A percentile compares a stretch with the other conserved stretches of the same genome.
Conservation (phyloP, 768 basidiomycete genomes). For the Amanita pallidorosea region DNA sequence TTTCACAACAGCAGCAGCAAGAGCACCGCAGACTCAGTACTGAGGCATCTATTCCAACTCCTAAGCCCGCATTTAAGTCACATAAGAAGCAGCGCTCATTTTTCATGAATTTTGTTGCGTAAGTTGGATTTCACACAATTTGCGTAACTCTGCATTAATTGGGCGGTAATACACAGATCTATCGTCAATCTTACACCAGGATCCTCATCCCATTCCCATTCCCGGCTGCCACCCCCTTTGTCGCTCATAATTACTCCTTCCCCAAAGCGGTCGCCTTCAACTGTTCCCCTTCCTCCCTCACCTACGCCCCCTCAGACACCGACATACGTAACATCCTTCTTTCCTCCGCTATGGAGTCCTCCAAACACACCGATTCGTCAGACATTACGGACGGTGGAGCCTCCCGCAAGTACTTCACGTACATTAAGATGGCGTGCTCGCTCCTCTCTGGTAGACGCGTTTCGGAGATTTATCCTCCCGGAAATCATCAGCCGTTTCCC, state of each 20-base stretch:
- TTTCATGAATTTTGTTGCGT: slow-evolving; percentile 61
- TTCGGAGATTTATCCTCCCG: slow-evolving; percentile 47
- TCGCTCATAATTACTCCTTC: background rate
- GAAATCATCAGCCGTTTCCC: slow-evolving; percentile 33
- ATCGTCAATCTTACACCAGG: slow-evolving; percentile 19
- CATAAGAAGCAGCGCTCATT: slow-evolving; percentile 42
- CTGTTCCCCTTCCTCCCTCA: slow-evolving; percentile 15
- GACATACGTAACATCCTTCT: slow-evolving; percentile 12
- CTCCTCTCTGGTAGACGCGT: slow-evolving; percentile 56
- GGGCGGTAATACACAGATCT: slow-evolving; percentile 15
- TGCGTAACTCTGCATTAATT: slow-evolving; percentile 2
- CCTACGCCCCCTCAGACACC: slow-evolving; percentile 19
- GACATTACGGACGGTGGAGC: background rate
- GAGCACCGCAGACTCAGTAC: slow-evolving; percentile 7
- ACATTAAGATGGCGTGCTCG: slow-evolving; percentile 51
- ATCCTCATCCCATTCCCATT: slow-evolving; percentile 19
- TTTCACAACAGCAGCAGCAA: slow-evolving; percentile 14
- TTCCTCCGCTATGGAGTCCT: slow-evolving; percentile 11
- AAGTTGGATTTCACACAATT: slow-evolving; percentile 12
- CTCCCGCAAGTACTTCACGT: slow-evolving; percentile 16
- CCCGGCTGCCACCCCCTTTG: slow-evolving; percentile 15
- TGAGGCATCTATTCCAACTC: background rate
- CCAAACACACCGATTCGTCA: background rate
- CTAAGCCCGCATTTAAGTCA: slow-evolving; percentile 5
- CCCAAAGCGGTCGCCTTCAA: background rate